Base-by-base conservation (phyloP, 345 rosid genomes). In the Eucalyptus viminalis region DNA sequence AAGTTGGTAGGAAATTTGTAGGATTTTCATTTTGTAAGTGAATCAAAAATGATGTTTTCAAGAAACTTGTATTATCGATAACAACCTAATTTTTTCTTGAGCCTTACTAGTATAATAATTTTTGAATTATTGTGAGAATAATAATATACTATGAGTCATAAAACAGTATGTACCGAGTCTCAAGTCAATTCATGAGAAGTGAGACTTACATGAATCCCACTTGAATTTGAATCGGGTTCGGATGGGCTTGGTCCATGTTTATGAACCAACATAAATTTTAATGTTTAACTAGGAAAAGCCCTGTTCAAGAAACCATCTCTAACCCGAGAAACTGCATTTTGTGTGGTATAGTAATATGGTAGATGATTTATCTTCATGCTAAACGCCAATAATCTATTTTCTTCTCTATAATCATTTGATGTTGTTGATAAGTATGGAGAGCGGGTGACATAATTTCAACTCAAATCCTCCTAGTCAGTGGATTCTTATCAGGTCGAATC, bases 111-210 rank as follows among this genome's bases (percentile, higher is more conserved):
- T 25, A 56, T 22, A 56, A 56, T 5, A 56, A 2, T 56, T 56
- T 56, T 9, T 56, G 2, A 24, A 0, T 0, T 56, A 56, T 0
- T 10, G 14, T 56, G 6, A 56, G 6, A 56, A 56, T 56, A 56
- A 56, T 1, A 56, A 56, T 24, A 56, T 56, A 22, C 24, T 24
- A 25, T 10, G 6, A 56, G 29, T 56, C 0, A 56, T 43, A 40
- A 12, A 40, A 11, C 1, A 76, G 4, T 43, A 3, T 10, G 27
- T 76, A 6, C 47, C 5, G 1, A 34, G 1, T 40, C 45, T 37
- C 8, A 40, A 11, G 14, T 22, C 45, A 72, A 37, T 40, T 17
- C 37, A 72, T 17, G 2, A 72, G 6, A 72, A 10, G 25, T 37
- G 45, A 72, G 8, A 19, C 5, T 40, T 19, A 16, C 27, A 19